Conservation (phyloP, 805 yeast genomes). For the Wilhelminamyces savonicus region DNA sequence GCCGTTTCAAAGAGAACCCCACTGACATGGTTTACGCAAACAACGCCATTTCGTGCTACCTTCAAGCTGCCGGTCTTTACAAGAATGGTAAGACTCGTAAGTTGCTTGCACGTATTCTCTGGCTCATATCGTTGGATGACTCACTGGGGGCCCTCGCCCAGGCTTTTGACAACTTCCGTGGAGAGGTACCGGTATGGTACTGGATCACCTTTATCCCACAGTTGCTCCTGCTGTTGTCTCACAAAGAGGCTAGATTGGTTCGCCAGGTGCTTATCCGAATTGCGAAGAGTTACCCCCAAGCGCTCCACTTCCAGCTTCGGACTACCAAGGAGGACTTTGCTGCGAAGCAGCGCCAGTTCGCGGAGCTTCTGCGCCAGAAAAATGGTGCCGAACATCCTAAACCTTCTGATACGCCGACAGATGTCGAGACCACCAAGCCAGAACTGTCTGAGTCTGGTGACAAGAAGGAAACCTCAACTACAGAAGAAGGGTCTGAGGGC, state of each 20-base stretch:
- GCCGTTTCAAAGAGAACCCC: conserved; percentile 77
- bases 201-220: conserved; percentile 98
- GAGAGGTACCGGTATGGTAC: conserved; percentile 98
- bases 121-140: conserved; percentile 92
- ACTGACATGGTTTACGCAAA: conserved; percentile 78
- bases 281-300: conserved; percentile 96
- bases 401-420: conserved; percentile 3
- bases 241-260: conserved; percentile 84
- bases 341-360: conserved; percentile 73
- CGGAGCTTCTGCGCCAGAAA: conserved; percentile 23
- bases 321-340: conserved; percentile 94
- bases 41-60: conserved; percentile 90
- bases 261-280: conserved; percentile 83
- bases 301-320: conserved; percentile 89
- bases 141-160: conserved; percentile 70
- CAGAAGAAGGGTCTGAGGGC: neutral
- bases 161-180: conserved; percentile 87
- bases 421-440: neutral
- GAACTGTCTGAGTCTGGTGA: no score
- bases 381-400: conserved; percentile 1
- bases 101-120: conserved; percentile 78
- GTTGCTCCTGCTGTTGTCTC: conserved; percentile 80
- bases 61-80: conserved; percentile 96
- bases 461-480: neutral
- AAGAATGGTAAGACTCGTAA: conserved; percentile 88